Evolutionary conservation across 176 grass and related monocot species (phyloP), one percentile per base, ranked within the genome.

Genomic region (Rhynchospora breviuscula): DNA sequence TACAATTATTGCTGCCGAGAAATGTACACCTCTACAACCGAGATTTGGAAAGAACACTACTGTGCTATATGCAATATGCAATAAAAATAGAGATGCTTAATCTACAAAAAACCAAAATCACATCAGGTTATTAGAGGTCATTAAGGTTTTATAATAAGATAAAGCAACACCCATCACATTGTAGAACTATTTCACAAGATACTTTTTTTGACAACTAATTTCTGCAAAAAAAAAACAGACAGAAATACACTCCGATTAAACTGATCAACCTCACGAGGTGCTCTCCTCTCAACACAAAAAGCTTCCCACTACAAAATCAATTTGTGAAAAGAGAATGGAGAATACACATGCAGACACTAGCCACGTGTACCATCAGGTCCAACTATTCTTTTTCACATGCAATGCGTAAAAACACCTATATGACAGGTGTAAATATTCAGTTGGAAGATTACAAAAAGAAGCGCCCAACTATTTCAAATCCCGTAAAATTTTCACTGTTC

Each of bases 321-420:
- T 73, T 45, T 74, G 45, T 51, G 10, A 74, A 74, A 74, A 44
- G 45, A 73, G 69, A 44, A 49, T 49, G 48, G n/a, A 71, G 68
- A 72, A 23, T 12, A 74, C 19, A 48, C 7, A 1, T 22, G 44
- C 35, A 40, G 2, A 40, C 35, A 40, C 22, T 25, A 7, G 44
- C 23, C n/a, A 74, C 19, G n/a, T 51, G 69, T 13, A 52, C 21
- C 49, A 23, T 23, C 11, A 49, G 70, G 21, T 75, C 46, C 11
- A 23, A 75, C 19, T 14, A 75, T 52, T 49, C 46, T 8, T 21
- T 19, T 12, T 51, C 69, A 73, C 44, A 52, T 75, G 10, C 7
- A 26, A 75, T 75, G 2, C 14, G 11, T 22, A 74, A 14, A 23
- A 52, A 23, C 21, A 75, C 13, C 10, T 1, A 23, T 10, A 75